These are phyloP conservation scores for Tetracentron sinense DNA, from an alignment of 164 flowering plant genomes.

Conservation along the genomic window DNA sequence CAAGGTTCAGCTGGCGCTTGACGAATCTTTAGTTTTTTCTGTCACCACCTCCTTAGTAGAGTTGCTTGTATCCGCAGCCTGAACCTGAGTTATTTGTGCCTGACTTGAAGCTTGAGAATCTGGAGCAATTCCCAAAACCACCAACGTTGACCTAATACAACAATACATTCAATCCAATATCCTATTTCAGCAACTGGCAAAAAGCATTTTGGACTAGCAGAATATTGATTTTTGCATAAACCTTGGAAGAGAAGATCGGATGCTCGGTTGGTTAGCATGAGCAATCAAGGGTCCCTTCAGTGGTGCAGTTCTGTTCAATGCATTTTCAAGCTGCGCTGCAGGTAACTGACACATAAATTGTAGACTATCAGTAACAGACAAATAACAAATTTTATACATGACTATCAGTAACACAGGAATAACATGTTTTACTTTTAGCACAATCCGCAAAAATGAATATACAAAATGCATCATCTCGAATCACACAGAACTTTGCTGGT, in stretches of 20 bases:
- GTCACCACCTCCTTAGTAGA: slow-evolving; percentile 39
- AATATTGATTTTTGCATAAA: slow-evolving; percentile 15
- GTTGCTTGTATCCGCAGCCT: slow-evolving; percentile 34
- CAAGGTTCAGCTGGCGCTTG: slow-evolving; percentile 30
- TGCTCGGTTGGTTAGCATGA: slow-evolving; percentile 73
- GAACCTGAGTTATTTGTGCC: slow-evolving; percentile 36
- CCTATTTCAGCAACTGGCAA: neutral
- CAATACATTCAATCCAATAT: neutral
- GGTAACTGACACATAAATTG: slow-evolving; percentile 58
- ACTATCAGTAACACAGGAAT: too few species aligned
- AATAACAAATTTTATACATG: neutral
- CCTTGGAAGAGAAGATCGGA: slow-evolving; percentile 81
- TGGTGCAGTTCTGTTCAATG: slow-evolving; percentile 61
- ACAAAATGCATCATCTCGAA: too few species aligned
- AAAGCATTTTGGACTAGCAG: neutral
- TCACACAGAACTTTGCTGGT: too few species aligned
- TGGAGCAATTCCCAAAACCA: slow-evolving; percentile 61
- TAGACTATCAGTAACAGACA: neutral
- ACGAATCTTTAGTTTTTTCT: slow-evolving; percentile 56
- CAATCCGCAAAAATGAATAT: too few species aligned
- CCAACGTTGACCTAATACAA: slow-evolving; percentile 55
- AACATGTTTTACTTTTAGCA: too few species aligned
- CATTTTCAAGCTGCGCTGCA: slow-evolving; percentile 81
- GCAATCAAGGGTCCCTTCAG: slow-evolving; percentile 70
- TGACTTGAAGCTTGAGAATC: slow-evolving; percentile 56